phyloP scores from a whole-genome alignment of 495 filamentous ascomycete species.

The Lophiostoma macrostomum region DNA sequence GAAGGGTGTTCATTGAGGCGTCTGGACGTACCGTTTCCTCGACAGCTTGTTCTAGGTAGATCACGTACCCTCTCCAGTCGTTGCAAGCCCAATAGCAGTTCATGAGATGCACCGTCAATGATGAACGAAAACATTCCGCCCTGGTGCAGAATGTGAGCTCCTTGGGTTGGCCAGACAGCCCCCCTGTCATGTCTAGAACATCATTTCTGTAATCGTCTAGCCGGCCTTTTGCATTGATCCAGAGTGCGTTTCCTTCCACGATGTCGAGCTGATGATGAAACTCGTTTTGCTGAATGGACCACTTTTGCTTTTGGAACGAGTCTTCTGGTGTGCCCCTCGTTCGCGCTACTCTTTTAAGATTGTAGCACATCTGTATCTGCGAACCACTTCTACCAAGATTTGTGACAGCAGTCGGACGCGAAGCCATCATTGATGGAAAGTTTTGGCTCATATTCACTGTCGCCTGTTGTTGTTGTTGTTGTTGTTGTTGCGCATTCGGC shows the following conservation, averaged over 20 bases:
- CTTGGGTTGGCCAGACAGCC: slow-evolving; percentile 33
- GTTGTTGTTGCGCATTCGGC: no score
- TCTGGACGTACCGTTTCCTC: slow-evolving; percentile 31
- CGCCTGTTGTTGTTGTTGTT: no score
- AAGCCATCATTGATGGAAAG: no score
- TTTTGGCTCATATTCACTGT: no score
- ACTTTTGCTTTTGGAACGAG: slow-evolving; percentile 34
- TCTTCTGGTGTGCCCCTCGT: slow-evolving; percentile 33
- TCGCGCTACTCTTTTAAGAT: slow-evolving; percentile 38
- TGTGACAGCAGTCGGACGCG: slow-evolving; percentile 40
- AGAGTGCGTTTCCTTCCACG: slow-evolving; percentile 30
- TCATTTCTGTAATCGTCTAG: slow-evolving; percentile 36
- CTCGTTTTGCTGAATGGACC: slow-evolving; percentile 45
- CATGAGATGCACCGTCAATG: slow-evolving; percentile 28
- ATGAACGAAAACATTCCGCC: slow-evolving; percentile 23
- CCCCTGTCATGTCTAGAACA: slow-evolving; percentile 40
- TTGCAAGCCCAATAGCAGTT: slow-evolving; percentile 45
- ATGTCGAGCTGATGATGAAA: slow-evolving; percentile 49
- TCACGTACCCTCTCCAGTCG: slow-evolving; percentile 46
- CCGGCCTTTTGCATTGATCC: slow-evolving; percentile 32
- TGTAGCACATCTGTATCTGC: slow-evolving; percentile 46
- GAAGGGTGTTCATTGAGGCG: background rate
- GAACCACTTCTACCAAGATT: slow-evolving; percentile 45
- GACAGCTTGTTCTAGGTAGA: slow-evolving; percentile 41
- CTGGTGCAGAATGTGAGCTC: slow-evolving; percentile 11